Evolutionary conservation across 208 protist genomes (phyloP).

Genomic region (Acanthamoeba lenticulata): DNA sequence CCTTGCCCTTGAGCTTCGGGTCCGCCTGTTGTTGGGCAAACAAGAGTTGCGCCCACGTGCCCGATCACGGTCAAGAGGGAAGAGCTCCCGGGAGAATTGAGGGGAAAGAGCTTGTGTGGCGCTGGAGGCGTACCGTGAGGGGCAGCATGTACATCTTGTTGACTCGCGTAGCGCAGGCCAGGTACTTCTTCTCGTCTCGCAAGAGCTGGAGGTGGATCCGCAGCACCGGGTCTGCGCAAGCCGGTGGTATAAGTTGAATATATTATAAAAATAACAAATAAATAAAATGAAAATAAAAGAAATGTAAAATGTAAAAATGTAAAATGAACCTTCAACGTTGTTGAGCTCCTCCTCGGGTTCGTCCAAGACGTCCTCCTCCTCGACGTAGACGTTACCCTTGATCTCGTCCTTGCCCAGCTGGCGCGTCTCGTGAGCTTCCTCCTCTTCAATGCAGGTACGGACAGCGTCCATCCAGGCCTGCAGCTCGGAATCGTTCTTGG

Average conservation of each 20-base stretch:
- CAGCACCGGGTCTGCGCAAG: neutral
- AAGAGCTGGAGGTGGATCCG: neutral
- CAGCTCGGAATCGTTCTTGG: neutral
- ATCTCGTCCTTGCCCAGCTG: slow-evolving; percentile 44
- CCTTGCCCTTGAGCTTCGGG: slow-evolving; percentile 55
- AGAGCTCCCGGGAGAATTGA: no score
- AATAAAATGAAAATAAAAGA: no score
- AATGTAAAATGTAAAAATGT: no score
- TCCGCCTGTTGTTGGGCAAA: neutral
- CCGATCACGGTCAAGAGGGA: neutral
- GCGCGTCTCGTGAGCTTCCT: slow-evolving; percentile 40
- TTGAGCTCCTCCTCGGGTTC: slow-evolving; percentile 54
- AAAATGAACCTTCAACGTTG: neutral
- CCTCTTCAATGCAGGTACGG: slow-evolving; percentile 37
- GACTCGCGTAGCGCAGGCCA: neutral
- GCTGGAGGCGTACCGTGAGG: neutral
- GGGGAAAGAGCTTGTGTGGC: no score
- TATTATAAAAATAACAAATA: neutral
- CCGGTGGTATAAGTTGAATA: neutral
- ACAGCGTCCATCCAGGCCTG: slow-evolving; percentile 10
- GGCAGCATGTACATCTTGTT: slow-evolving; percentile 62
- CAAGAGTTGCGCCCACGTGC: neutral
- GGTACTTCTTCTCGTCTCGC: slow-evolving; percentile 50
- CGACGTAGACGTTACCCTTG: slow-evolving; percentile 52
- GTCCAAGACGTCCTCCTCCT: neutral